A percentile compares a stretch with the other conserved stretches of the same genome.
phyloP scores from a whole-genome alignment of 2,329 filamentous ascomycete genomes.

The Ophiostoma quercus region DNA sequence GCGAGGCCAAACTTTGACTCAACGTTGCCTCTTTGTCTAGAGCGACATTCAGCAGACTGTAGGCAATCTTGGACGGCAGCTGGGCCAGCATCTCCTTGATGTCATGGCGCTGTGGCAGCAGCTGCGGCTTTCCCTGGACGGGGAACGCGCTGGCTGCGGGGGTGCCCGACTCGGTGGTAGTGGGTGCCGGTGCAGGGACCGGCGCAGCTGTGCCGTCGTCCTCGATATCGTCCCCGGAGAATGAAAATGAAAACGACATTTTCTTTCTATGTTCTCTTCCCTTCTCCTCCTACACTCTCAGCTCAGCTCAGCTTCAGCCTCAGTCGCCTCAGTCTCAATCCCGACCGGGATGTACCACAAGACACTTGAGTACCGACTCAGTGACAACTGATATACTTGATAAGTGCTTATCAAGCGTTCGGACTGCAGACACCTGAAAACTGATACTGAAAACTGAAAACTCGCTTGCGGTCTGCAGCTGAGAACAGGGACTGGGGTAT shows the following conservation, averaged over 20 bases:
- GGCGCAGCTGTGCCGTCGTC: conserved; percentile 27
- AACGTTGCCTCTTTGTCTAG: conserved; percentile 37
- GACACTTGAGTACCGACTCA: not conserved
- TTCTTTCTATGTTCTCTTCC: not conserved
- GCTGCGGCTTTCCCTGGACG: conserved; percentile 55
- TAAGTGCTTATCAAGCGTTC: conserved; percentile 5
- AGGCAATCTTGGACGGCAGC: conserved; percentile 71
- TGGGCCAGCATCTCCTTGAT: conserved; percentile 48
- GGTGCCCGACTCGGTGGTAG: conserved; percentile 10
- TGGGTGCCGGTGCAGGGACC: conserved; percentile 22
- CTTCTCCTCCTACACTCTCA: not conserved
- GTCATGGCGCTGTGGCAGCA: conserved; percentile 50
- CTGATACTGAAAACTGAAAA: not conserved
- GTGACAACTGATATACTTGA: not conserved
- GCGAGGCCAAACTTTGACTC: not conserved
- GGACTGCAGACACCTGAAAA: not conserved
- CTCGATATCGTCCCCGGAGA: conserved; percentile 62
- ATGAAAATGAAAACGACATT: conserved; percentile 46
- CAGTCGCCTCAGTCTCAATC: not conserved
- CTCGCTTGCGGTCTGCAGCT: not conserved
- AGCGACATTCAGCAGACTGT: conserved; percentile 54
- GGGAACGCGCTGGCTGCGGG: conserved; percentile 51
- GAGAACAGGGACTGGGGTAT: not conserved
- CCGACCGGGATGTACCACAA: not conserved
- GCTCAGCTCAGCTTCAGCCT: not conserved